Conservation (phyloP, 2,329 filamentous ascomycete genomes). For the Aureobasidium sp. region DNA sequence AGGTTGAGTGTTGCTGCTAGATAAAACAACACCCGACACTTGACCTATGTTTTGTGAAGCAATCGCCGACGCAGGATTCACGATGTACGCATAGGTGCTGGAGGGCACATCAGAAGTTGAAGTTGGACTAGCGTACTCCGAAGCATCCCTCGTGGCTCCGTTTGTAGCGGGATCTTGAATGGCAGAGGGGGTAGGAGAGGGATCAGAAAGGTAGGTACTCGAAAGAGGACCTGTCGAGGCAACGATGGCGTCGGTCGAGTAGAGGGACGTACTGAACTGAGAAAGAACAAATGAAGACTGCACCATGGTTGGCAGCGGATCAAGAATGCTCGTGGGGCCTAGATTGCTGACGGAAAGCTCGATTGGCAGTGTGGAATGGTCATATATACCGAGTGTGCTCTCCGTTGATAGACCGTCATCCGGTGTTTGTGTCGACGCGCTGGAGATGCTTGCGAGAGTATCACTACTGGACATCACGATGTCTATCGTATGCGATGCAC, state of each 20-base stretch:
- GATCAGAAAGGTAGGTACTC: neutral
- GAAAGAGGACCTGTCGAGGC: neutral
- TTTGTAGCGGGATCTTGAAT: neutral
- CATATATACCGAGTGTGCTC: neutral
- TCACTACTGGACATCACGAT: neutral
- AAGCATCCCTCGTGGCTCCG: neutral
- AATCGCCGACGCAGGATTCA: neutral
- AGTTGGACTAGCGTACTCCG: neutral
- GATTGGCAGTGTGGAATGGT: neutral
- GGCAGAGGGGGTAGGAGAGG: neutral
- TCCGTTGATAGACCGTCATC: neutral
- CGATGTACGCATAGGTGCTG: neutral
- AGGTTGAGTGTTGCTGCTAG: neutral
- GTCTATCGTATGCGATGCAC: neutral
- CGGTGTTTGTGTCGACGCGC: neutral
- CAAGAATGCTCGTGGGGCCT: neutral
- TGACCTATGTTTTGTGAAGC: neutral
- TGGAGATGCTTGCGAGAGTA: neutral
- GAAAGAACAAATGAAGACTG: too few relatives aligned
- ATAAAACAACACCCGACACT: neutral
- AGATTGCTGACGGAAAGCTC: neutral
- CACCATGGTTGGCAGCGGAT: neutral
- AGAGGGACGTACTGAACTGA: too few relatives aligned
- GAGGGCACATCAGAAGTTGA: neutral
- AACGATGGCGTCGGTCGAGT: neutral